phyloP scores from a whole-genome alignment of 768 basidiomycete species.

The Leccinum uliginosum region DNA sequence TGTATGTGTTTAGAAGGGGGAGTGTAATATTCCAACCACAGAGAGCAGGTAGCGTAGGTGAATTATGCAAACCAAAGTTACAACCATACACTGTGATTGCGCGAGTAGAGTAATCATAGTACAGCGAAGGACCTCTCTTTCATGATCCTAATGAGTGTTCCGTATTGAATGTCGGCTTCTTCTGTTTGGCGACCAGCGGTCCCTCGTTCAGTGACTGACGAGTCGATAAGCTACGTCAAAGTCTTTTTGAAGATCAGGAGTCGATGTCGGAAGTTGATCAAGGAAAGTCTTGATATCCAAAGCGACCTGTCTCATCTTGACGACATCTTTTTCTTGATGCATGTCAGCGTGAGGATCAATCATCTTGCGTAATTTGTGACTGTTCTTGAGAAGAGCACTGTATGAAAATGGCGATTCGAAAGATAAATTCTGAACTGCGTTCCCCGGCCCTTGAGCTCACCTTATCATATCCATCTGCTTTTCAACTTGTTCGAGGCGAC shows the following conservation, averaged over 20 bases:
- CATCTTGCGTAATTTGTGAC: conserved; percentile 25
- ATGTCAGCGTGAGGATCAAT: conserved; percentile 30
- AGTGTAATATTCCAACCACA: too few species aligned
- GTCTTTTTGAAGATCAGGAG: conserved; percentile 19
- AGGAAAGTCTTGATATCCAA: conserved; percentile 27
- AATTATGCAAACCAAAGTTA: too few species aligned
- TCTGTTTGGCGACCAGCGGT: not conserved
- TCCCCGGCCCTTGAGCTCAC: conserved; percentile 22
- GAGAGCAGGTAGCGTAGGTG: too few species aligned
- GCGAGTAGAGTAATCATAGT: not conserved
- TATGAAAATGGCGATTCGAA: not conserved
- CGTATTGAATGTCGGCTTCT: conserved; percentile 20
- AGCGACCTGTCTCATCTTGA: conserved; percentile 26
- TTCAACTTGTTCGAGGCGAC: conserved; percentile 33
- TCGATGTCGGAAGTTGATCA: conserved; percentile 16
- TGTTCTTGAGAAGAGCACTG: conserved; percentile 27
- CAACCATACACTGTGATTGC: not conserved
- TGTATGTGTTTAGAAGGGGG: too few species aligned
- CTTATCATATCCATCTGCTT: conserved; percentile 26
- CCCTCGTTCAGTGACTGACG: conserved; percentile 23
- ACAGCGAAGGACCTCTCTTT: not conserved
- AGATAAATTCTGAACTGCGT: not conserved
- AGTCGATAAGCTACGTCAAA: conserved; percentile 32
- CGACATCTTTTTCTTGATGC: conserved; percentile 23
- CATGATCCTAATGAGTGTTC: conserved; percentile 1